Percentiles rank a stretch among this genome's conserved stretches.
Conservation (phyloP, 495 filamentous ascomycete species). For the Aspergillus coremiiformis region DNA sequence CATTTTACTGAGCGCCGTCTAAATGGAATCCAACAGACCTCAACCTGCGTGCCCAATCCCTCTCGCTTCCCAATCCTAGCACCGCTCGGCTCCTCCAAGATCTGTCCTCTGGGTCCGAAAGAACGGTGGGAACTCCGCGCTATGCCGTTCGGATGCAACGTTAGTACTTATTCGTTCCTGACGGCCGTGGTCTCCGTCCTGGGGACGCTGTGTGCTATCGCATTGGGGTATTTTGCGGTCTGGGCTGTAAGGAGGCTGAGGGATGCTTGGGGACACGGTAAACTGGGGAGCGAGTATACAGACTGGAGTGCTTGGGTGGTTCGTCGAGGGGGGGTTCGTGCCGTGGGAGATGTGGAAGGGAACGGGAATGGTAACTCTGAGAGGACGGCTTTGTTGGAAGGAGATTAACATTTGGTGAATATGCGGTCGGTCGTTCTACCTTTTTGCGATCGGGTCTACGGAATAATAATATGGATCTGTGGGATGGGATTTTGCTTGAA, state of each 20-base stretch:
- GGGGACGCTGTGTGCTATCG: constrained; percentile 26
- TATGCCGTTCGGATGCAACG: constrained; percentile 41
- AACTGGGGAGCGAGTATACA: constrained; percentile 4
- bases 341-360: constrained; percentile 4
- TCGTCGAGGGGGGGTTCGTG: neutral
- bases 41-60: constrained; percentile 44
- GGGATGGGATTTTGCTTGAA: neutral
- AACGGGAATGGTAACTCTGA: constrained; percentile 18
- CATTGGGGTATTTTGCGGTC: constrained; percentile 19
- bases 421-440: neutral
- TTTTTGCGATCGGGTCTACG: neutral
- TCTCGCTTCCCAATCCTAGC: constrained; percentile 36
- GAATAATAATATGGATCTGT: neutral
- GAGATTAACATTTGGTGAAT: neutral
- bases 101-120: constrained; percentile 42
- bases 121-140: constrained; percentile 50
- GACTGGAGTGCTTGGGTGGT: constrained; percentile 12
- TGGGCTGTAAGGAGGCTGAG: constrained; percentile 20
- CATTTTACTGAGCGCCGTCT: neutral
- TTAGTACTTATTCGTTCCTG: constrained; percentile 43
- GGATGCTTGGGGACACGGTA: constrained; percentile 20
- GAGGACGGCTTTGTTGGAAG: constrained; percentile 23
- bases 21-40: constrained; percentile 26
- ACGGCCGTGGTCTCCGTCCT: constrained; percentile 32
- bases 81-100: constrained; percentile 33